Evolutionary conservation across 176 grass and related monocot species (phyloP), one percentile per base, ranked within the genome.

Genomic region (Canna indica): DNA sequence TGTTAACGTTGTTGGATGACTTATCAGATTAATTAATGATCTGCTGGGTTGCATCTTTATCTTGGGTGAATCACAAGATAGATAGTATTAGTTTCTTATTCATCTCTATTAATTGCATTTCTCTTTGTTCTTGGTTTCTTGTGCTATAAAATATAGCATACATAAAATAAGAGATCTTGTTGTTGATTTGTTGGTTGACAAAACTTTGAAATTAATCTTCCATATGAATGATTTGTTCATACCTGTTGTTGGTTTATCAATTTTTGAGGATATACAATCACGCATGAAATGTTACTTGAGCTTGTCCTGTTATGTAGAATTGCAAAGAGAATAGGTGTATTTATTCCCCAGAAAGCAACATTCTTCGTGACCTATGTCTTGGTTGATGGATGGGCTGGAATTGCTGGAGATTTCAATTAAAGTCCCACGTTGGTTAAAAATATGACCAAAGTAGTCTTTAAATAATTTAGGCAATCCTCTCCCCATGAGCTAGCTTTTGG

Each of bases 401-500:
- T 73, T 61, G 71, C 71, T 60, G 71, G 53, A 25, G 71, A 73
- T n/a, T n/a, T n/a, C n/a, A n/a, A n/a, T n/a, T n/a, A n/a, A n/a
- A n/a, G n/a, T n/a, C n/a, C n/a, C n/a, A n/a, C n/a, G n/a, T n/a
- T n/a, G n/a, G n/a, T n/a, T n/a, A n/a, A n/a, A n/a, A n/a, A n/a
- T n/a, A n/a, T n/a, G n/a, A n/a, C n/a, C n/a, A n/a, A n/a, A n/a
- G n/a, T n/a, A n/a, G n/a, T n/a, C n/a, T n/a, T n/a, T n/a, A n/a
- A n/a, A n/a, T n/a, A n/a, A n/a, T n/a, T n/a, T n/a, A n/a, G n/a
- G n/a, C n/a, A n/a, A n/a, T n/a, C n/a, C n/a, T n/a, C n/a, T n/a
- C n/a, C n/a, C n/a, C n/a, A n/a, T n/a, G n/a, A n/a, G n/a, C n/a
- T n/a, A n/a, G n/a, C n/a, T n/a, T n/a, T n/a, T n/a, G n/a, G n/a